A percentile compares a stretch with the other conserved stretches of the same genome.
phyloP scores from a whole-genome alignment of 78 protist genomes.

The Chrysochromulina tobinii region DNA sequence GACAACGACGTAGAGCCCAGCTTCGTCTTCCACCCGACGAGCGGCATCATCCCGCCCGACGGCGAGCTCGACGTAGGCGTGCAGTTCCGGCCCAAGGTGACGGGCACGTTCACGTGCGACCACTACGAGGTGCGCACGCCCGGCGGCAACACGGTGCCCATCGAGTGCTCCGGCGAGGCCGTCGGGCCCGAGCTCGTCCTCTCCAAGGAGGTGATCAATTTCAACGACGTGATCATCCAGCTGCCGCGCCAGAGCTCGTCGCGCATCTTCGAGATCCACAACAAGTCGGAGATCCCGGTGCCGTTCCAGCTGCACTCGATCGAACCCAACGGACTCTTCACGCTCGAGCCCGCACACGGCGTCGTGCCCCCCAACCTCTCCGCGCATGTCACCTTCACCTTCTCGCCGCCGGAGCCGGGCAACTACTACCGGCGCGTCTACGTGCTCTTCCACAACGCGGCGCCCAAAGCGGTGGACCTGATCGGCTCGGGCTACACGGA shows the following conservation, averaged over 20 bases:
- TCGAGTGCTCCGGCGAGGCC: not conserved
- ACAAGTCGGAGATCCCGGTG: not conserved
- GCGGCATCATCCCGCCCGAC: not conserved
- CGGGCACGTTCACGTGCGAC: not conserved
- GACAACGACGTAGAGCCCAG: not conserved
- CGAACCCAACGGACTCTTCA: not conserved
- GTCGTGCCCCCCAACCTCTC: not conserved
- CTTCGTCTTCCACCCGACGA: not conserved
- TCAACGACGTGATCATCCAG: not conserved
- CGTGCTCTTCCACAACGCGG: not conserved
- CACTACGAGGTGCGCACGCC: not conserved
- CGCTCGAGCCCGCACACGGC: not conserved
- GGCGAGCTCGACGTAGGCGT: not conserved
- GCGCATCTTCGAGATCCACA: not conserved
- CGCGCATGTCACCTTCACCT: not conserved
- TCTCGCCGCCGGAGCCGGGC: not conserved
- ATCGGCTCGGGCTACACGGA: not conserved
- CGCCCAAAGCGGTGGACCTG: not conserved
- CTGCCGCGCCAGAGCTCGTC: not conserved
- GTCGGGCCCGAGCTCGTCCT: not conserved
- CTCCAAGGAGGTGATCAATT: not conserved
- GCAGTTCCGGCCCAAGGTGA: not conserved
- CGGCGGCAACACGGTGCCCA: not conserved
- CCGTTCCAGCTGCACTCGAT: not conserved
- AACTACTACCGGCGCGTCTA: conserved; percentile 20